Base-by-base conservation (phyloP, 108 stramenopile species). In the Bacterosira constricta region DNA sequence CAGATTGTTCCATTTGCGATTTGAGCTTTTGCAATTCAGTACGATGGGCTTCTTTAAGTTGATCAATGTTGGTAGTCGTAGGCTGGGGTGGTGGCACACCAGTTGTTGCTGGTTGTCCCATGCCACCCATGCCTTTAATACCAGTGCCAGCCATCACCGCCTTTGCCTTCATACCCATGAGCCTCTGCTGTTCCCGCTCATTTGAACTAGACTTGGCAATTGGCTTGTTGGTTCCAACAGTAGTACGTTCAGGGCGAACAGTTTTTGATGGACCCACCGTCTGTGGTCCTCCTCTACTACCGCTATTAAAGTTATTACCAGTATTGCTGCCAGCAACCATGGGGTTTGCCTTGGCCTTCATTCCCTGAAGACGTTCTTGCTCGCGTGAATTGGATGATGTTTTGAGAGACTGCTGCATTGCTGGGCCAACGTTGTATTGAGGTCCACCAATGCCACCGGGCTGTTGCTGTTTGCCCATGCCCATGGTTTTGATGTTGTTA, bases 111-210 rank as follows among this genome's bases (percentile, higher is more conserved):
- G 27, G 25, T 51, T 42, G 1, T 63, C 39, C 44, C 41, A 20
- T 20, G 46, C 23, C 50, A 6, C 60, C 66, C 21, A 20, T 51
- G 42, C 60, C 52, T n/a, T n/a, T n/a, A n/a, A n/a, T n/a, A n/a
- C n/a, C n/a, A n/a, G n/a, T n/a, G n/a, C n/a, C n/a, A n/a, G n/a
- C n/a, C n/a, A n/a, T n/a, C 23, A 45, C 63, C 57, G 62, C 36
- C n/a, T n/a, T n/a, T 18, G 50, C 63, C 37, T 63, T 37, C 49
- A 77, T 46, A 58, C 46, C 59, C 25, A 65, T 44, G 32, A 77
- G 57, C 12, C 77, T 53, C 37, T 69, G 68, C 68, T 77, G 51
- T 47, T 77, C 77, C 25, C 77, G 77, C 64, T 64, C 57, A 46
- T 69, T 63, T n/a, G 77, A 55, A 42, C 63, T 36, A 56, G 77